Evolutionary conservation across 306 rosid genomes (phyloP), one percentile per base, ranked within the genome.

Genomic region (Dalbergia cochinchinensis): DNA sequence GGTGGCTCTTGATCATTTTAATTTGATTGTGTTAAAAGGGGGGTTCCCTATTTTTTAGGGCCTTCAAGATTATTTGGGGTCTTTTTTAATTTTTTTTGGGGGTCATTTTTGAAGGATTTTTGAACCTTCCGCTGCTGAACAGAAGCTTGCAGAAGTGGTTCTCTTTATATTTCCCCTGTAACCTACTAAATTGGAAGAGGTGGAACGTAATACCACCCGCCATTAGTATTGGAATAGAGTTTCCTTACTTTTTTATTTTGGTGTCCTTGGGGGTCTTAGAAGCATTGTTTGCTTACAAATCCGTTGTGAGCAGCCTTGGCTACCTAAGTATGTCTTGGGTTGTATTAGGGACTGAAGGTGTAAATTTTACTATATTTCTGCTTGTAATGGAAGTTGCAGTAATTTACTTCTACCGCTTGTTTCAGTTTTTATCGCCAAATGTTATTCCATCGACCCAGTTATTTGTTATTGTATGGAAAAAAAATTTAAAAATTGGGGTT

Each of bases 121-220:
- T 80, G 69, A 39, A 71, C 81, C 71, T 76, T 50, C 18, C 82
- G 88, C 78, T 68, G 79, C 74, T 51, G 14, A 86, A 71, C 51
- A 61, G 79, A 65, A 65, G 83, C 65, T 70, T 77, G 90, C 92
- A 67, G 71, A 45, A 45, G 66, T 48, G 76, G 76, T 31, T 7
- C 33, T 77, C 51, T 44, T 13, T 47, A 74, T 70, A 34, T 18
- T 61, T 61, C 22, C 48, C 39, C 3, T 73, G 82, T 75, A 73
- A 37, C 69, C 42, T 83, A 22, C 76, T 83, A 77, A 69, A 48
- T 79, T 83, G 89, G 89, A 80, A 59, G 89, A 74, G 97, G 99
- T 88, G 97, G 95, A 76, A 74, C 54, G 42, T 84, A 48, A 42
- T 50, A 89, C 93, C 86, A 93, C 99, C 99, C 98, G 92, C 99